Percentiles rank a stretch among this genome's conserved stretches.
Evolutionary conservation across 202 grass and related monocot species (phyloP).

Genomic region (Schoenoplectus triqueter): DNA sequence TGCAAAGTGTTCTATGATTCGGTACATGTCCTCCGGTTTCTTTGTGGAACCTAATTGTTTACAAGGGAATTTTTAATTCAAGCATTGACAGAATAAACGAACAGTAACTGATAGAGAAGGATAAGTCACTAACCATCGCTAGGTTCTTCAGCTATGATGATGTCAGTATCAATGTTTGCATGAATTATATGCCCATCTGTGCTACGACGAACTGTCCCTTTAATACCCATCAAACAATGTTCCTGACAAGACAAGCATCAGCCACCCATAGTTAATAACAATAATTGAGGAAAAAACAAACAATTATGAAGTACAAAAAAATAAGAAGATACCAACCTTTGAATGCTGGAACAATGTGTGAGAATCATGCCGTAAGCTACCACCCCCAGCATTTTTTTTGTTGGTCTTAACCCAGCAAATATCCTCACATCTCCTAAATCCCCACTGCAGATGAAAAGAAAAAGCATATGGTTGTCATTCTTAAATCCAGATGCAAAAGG

Average conservation of each 20-base stretch:
- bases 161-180: constrained; percentile 97
- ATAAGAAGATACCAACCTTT: constrained; percentile 54
- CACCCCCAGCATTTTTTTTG: constrained; percentile 89
- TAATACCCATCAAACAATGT: constrained; percentile 99
- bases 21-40: constrained; percentile 95
- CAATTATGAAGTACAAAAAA: neutral
- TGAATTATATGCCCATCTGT: constrained; percentile 98
- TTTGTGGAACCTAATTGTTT: constrained; percentile 75
- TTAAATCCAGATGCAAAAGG: neutral
- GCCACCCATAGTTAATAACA: constrained; percentile 37
- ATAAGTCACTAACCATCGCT: constrained; percentile 61
- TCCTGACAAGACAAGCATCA: constrained; percentile 54
- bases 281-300: constrained; percentile 19
- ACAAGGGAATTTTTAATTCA: constrained; percentile 16
- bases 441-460: constrained; percentile 63
- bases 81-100: constrained; percentile 25
- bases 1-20: constrained; percentile 98
- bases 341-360: constrained; percentile 92
- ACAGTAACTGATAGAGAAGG: constrained; percentile 4
- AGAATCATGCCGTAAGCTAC: constrained; percentile 77
- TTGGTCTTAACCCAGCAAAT: constrained; percentile 98
- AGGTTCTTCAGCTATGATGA: constrained; percentile 96
- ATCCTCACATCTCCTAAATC: constrained; percentile 95
- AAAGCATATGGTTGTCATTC: constrained; percentile 35
- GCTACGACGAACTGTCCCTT: constrained; percentile 92